phyloP scores from a whole-genome alignment of 495 filamentous ascomycete species.

The Pyrenula aspistea region DNA sequence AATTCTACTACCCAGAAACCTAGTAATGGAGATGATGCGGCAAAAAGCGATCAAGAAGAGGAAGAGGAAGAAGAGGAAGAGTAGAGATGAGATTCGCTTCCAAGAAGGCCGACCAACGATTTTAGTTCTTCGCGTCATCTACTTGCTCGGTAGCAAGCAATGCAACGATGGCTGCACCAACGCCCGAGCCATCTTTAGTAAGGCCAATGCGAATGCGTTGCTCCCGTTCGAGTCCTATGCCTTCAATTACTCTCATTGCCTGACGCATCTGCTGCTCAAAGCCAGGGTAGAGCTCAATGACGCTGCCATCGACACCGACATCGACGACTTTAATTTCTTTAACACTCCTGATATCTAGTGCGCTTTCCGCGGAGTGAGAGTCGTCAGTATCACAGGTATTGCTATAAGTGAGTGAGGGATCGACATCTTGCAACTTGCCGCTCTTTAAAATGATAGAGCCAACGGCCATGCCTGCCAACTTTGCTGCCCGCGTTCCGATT shows the following conservation, averaged over 20 bases:
- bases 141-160: no score
- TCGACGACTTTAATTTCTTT: constrained; percentile 3
- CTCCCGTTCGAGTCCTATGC: constrained; percentile 19
- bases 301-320: constrained; percentile 17
- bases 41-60: no score
- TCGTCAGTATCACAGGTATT: neutral
- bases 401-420: neutral
- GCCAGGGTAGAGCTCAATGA: constrained; percentile 15
- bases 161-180: no score
- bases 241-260: constrained; percentile 18
- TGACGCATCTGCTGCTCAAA: constrained; percentile 21
- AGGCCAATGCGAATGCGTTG: constrained; percentile 20
- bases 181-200: constrained; percentile 28
- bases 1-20: no score
- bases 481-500: constrained; percentile 12
- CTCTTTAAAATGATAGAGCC: constrained; percentile 13
- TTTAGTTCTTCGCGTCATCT: no score
- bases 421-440: constrained; percentile 2
- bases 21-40: no score
- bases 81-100: no score
- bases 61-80: no score
- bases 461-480: constrained; percentile 12
- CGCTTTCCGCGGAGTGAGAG: neutral
- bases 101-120: no score
- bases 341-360: neutral